Conservation (phyloP, 768 basidiomycete genomes). For the Lactarius quietus region DNA sequence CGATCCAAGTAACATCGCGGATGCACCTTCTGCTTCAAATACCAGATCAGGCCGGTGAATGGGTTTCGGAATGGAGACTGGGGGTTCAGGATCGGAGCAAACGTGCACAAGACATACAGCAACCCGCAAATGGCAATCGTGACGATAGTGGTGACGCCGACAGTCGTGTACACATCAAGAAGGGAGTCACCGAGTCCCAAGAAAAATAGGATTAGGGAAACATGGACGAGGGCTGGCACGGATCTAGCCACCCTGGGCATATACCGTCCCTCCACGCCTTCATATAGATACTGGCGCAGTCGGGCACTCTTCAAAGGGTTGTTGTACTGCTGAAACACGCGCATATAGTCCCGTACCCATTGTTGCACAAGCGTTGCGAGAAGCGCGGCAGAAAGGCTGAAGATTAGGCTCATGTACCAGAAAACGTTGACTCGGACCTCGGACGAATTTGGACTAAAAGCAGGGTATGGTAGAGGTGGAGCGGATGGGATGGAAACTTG, state of each 20-base stretch:
- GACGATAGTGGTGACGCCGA: slow-evolving; percentile 6
- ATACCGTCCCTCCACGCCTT: no score
- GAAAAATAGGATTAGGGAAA: slow-evolving; percentile 49
- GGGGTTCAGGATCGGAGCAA: slow-evolving; percentile 4
- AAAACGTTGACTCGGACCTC: slow-evolving; percentile 39
- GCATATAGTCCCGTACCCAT: no score
- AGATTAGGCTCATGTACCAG: slow-evolving; percentile 38
- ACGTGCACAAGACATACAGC: slow-evolving; percentile 16
- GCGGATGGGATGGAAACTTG: background rate
- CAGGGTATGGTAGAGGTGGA: background rate
- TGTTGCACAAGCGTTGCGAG: slow-evolving; percentile 46
- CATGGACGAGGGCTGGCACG: slow-evolving; percentile 47
- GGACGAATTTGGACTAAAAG: slow-evolving; percentile 29
- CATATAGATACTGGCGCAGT: no score
- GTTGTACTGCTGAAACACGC: no score
- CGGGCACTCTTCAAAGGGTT: no score
- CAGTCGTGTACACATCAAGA: slow-evolving; percentile 28
- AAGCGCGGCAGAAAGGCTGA: slow-evolving; percentile 43
- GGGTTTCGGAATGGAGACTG: slow-evolving; percentile 15
- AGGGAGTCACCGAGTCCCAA: slow-evolving; percentile 46
- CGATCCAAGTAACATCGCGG: background rate
- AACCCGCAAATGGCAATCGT: slow-evolving; percentile 11
- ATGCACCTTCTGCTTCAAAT: slow-evolving; percentile 6
- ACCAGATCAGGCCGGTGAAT: no score
- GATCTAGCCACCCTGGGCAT: slow-evolving; percentile 41